Evolutionary conservation across 805 yeast species (phyloP).

Genomic region (Sugiyamaella qingdaonensis): DNA sequence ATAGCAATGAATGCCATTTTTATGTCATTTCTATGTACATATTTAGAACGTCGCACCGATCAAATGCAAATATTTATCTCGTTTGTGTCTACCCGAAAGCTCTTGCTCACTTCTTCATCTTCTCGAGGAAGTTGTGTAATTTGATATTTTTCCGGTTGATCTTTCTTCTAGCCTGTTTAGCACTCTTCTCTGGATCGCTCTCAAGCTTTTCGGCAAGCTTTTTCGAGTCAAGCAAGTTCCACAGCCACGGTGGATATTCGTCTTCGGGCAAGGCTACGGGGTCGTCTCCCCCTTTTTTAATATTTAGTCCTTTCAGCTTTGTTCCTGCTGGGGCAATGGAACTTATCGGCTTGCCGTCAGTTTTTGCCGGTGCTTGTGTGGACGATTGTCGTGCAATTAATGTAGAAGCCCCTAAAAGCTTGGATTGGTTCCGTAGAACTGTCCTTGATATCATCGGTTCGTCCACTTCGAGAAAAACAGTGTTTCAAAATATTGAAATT

Average conservation of each 20-base stretch:
- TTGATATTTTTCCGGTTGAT: constrained; percentile 68
- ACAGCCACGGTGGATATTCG: constrained; percentile 93
- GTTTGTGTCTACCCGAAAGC: background rate
- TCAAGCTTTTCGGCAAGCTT: constrained; percentile 55
- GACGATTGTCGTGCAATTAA: too few species aligned
- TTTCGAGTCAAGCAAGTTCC: constrained; percentile 72
- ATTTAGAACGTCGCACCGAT: background rate
- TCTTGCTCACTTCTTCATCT: constrained; percentile 37
- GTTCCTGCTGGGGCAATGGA: constrained; percentile 35
- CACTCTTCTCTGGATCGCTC: constrained; percentile 56
- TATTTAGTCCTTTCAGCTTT: constrained; percentile 69
- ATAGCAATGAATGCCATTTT: background rate
- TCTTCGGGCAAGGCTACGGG: constrained; percentile 82
- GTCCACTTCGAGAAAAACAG: too few species aligned
- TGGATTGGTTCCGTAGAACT: too few species aligned
- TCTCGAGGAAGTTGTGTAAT: constrained; percentile 69
- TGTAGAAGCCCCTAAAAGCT: too few species aligned
- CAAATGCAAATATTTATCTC: background rate
- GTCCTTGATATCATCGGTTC: too few species aligned
- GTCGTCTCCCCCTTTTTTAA: constrained; percentile 77
- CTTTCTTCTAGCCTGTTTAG: constrained; percentile 66
- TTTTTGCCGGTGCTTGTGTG: too few species aligned
- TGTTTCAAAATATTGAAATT: too few species aligned
- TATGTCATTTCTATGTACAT: background rate
- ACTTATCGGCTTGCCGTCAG: constrained; percentile 12